A percentile compares a stretch with the other conserved stretches of the same genome.
phyloP scores from a whole-genome alignment of 2,329 filamentous ascomycete species.

The Aspergillus tamarii region DNA sequence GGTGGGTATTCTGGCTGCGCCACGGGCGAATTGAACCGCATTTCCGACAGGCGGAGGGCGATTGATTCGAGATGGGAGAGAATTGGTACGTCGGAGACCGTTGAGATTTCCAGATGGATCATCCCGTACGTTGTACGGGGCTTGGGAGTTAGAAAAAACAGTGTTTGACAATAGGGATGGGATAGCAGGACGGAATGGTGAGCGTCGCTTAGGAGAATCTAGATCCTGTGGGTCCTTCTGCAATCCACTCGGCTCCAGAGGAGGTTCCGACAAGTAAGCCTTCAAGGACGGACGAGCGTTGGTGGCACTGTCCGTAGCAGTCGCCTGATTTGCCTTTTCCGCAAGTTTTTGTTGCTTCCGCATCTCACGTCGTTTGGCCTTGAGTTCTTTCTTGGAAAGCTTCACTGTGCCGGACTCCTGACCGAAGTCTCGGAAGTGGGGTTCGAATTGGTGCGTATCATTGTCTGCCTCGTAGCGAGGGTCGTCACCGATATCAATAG shows the following conservation, averaged over 20 bases:
- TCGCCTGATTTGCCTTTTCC: slow-evolving; percentile 16
- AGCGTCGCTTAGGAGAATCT: slow-evolving; percentile 28
- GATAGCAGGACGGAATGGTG: slow-evolving; percentile 34
- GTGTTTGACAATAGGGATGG: slow-evolving; percentile 40
- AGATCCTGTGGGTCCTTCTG: slow-evolving; percentile 9
- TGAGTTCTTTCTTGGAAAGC: slow-evolving; percentile 15
- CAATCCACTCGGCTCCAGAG: neutral
- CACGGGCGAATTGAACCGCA: slow-evolving; percentile 38
- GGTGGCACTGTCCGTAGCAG: neutral
- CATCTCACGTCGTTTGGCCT: slow-evolving; percentile 26
- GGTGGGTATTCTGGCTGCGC: slow-evolving; percentile 32
- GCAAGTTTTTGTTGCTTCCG: slow-evolving; percentile 26
- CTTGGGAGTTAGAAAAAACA: slow-evolving; percentile 33
- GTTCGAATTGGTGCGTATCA: slow-evolving; percentile 22
- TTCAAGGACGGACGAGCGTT: slow-evolving; percentile 19
- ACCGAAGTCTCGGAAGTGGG: slow-evolving; percentile 37
- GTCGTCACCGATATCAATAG: slow-evolving; percentile 34
- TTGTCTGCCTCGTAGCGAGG: slow-evolving; percentile 33
- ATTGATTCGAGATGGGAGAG: slow-evolving; percentile 33
- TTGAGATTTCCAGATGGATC: slow-evolving; percentile 22
- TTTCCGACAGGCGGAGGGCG: slow-evolving; percentile 34
- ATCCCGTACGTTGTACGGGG: slow-evolving; percentile 14
- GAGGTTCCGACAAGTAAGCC: slow-evolving; percentile 16
- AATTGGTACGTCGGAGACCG: slow-evolving; percentile 35
- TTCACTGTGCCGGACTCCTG: slow-evolving; percentile 20